phyloP scores from a whole-genome alignment of 75 land plant genomes.

The Selaginella moellendorffii region DNA sequence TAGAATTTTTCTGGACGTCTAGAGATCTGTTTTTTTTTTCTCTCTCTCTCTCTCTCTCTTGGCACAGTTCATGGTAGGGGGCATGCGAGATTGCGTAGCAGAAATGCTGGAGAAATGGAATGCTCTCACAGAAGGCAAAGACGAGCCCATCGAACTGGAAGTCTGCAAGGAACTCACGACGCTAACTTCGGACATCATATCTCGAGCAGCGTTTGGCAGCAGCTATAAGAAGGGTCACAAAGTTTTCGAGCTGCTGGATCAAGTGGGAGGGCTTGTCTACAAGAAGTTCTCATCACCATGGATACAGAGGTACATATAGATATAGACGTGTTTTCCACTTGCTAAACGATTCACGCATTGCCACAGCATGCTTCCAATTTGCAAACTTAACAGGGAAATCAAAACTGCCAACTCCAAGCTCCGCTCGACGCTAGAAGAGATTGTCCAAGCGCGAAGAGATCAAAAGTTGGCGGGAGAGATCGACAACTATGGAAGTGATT shows the following conservation, averaged over 20 bases:
- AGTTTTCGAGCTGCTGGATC: constrained; percentile 17
- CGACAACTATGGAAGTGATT: constrained; percentile 16
- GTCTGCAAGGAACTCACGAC: constrained; percentile 22
- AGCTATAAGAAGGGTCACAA: constrained; percentile 26
- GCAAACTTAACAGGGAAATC: constrained; percentile 12
- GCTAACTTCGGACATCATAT: constrained; percentile 25
- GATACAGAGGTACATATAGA: not conserved
- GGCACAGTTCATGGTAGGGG: not conserved
- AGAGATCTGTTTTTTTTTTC: too few relatives aligned
- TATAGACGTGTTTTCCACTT: not conserved
- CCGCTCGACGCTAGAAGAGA: constrained; percentile 4
- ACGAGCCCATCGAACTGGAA: constrained; percentile 28
- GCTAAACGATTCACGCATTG: not conserved
- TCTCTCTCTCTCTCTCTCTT: not conserved
- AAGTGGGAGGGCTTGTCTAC: constrained; percentile 9
- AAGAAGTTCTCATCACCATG: not conserved
- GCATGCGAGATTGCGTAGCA: constrained; percentile 15
- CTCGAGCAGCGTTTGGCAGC: constrained; percentile 32
- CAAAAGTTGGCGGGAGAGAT: constrained; percentile 5
- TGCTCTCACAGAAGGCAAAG: not conserved
- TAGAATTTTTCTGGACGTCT: too few relatives aligned
- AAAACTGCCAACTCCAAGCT: not conserved
- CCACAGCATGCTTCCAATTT: not conserved
- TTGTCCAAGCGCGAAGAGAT: constrained; percentile 12
- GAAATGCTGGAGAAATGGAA: constrained; percentile 28